These are phyloP conservation scores for Backusella psychrophila DNA, from an alignment of 192 early-diverging fungal species.

Conservation along the genomic window DNA sequence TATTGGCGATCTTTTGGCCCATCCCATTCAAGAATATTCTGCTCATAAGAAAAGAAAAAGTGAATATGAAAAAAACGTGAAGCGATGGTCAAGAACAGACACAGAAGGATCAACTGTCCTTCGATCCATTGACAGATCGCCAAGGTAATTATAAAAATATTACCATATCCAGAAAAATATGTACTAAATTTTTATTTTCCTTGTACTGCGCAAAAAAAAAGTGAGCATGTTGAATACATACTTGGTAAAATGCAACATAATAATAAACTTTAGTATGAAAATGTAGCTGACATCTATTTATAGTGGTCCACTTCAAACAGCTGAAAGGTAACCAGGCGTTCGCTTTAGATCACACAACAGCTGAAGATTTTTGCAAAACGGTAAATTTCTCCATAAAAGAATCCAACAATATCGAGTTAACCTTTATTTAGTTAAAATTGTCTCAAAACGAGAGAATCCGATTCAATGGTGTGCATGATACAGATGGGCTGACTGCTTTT, in stretches of 20 bases:
- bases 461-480: conserved; percentile 32
- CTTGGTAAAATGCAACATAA: background rate
- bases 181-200: background rate
- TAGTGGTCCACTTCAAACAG: conserved; percentile 35
- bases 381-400: background rate
- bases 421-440: conserved; percentile 15
- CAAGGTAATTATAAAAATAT: background rate
- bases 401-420: too few relatives aligned
- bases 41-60: conserved; percentile 17
- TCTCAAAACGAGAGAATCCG: conserved; percentile 24
- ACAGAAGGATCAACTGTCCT: background rate
- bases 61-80: conserved; percentile 10
- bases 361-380: conserved; percentile 22
- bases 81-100: background rate
- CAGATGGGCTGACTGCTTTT: conserved; percentile 29
- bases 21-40: conserved; percentile 25
- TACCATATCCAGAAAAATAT: background rate
- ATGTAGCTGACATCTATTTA: background rate
- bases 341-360: conserved; percentile 24
- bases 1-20: conserved; percentile 23
- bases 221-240: background rate
- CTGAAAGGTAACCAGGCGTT: conserved; percentile 31
- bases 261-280: background rate
- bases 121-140: background rate
- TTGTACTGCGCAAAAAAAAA: background rate